Conservation (phyloP, 2,329 filamentous ascomycete genomes). For the Sporothrix curviconia region DNA sequence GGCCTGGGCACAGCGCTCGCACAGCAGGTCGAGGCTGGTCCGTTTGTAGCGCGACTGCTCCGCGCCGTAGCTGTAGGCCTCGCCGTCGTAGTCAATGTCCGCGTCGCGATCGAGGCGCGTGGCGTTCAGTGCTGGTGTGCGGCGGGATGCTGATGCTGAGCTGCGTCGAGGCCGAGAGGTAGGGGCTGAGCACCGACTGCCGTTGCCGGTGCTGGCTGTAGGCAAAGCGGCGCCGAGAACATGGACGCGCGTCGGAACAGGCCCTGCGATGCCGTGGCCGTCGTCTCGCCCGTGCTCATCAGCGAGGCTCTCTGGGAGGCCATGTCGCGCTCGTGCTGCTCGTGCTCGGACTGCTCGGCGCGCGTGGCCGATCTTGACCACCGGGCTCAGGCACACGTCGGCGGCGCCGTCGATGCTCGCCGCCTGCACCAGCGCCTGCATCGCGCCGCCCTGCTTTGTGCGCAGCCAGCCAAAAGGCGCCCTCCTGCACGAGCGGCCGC, state of each 20-base stretch:
- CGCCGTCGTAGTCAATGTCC: background rate
- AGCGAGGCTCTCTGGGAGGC: background rate
- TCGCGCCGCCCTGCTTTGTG: background rate
- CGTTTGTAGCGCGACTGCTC: no score
- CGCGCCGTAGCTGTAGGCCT: background rate
- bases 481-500: conserved; percentile 63
- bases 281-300: background rate
- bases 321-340: background rate
- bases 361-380: background rate
- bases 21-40: conserved; percentile 12
- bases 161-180: no score
- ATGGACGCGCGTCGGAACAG: background rate
- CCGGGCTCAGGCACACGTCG: background rate
- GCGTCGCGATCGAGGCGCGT: background rate
- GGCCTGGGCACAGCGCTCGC: conserved; percentile 10
- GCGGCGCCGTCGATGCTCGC: background rate
- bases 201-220: conserved; percentile 3
- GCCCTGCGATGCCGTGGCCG: background rate
- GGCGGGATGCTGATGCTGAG: no score
- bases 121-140: no score
- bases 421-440: conserved; percentile 10
- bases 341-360: background rate
- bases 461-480: conserved; percentile 40
- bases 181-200: background rate
- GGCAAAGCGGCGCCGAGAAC: conserved; percentile 6